phyloP scores from a whole-genome alignment of 148 eudicot species.

The Hydrangea macrophylla region DNA sequence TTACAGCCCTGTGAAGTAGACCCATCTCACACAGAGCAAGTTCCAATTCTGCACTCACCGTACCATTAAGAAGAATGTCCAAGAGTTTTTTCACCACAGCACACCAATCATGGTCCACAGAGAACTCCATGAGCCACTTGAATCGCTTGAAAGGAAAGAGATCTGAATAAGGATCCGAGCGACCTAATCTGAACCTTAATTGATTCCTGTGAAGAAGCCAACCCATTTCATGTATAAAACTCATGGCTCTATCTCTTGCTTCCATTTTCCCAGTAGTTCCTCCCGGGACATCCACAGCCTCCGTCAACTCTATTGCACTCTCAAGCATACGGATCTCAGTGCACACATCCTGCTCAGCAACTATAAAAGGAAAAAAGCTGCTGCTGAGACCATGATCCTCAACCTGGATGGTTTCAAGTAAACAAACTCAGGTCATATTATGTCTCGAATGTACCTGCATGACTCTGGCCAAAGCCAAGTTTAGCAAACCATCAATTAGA shows the following conservation, averaged over 20 bases:
- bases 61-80: conserved; percentile 50
- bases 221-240: conserved; percentile 81
- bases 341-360: conserved; percentile 85
- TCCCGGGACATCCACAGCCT: conserved; percentile 28
- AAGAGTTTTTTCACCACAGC: conserved; percentile 71
- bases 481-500: neutral
- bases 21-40: conserved; percentile 46
- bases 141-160: conserved; percentile 61
- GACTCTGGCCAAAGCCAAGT: neutral
- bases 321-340: conserved; percentile 84
- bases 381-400: conserved; percentile 68
- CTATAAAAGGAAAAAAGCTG: conserved; percentile 77
- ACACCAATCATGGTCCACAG: conserved; percentile 70
- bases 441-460: too few species aligned
- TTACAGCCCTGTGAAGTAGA: conserved; percentile 73
- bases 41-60: conserved; percentile 41
- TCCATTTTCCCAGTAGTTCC: conserved; percentile 32
- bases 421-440: neutral
- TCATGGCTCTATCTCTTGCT: conserved; percentile 44
- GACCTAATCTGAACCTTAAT: conserved; percentile 31
- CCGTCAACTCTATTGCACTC: conserved; percentile 38
- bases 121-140: conserved; percentile 62
- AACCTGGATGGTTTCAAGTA: conserved; percentile 38
- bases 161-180: conserved; percentile 26
- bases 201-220: conserved; percentile 73